Conservation (phyloP, 371 early-diverging fungal genomes). For the Mortierella sp. region DNA sequence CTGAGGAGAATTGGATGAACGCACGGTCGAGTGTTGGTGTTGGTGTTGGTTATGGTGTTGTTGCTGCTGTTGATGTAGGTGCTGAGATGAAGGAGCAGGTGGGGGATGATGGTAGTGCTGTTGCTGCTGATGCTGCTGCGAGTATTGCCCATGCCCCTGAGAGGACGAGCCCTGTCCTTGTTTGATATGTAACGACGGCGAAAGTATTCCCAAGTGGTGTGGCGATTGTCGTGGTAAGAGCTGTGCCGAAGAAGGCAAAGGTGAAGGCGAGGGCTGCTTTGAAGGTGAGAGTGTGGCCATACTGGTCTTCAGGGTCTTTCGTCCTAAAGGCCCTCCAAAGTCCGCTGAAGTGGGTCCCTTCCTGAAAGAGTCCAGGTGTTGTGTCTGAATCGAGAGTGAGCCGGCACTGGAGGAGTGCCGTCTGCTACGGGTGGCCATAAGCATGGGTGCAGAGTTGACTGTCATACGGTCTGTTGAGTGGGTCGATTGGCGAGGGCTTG, state of each 20-base stretch:
- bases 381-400: slow-evolving; percentile 32
- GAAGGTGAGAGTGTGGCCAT: background rate
- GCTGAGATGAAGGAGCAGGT: background rate
- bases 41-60: slow-evolving; percentile 28
- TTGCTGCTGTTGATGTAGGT: slow-evolving; percentile 19
- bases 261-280: slow-evolving; percentile 21
- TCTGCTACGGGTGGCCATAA: slow-evolving; percentile 22
- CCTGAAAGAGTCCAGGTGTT: slow-evolving; percentile 19
- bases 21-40: slow-evolving; percentile 36
- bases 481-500: background rate
- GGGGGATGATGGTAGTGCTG: background rate
- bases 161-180: background rate
- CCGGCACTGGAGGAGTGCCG: slow-evolving; percentile 35
- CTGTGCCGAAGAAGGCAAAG: slow-evolving; percentile 10
- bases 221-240: slow-evolving; percentile 31
- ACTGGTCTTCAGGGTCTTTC: slow-evolving; percentile 18
- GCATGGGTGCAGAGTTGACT: background rate
- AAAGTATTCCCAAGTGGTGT: slow-evolving; percentile 26
- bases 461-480: slow-evolving; percentile 6
- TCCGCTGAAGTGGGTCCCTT: slow-evolving; percentile 39
- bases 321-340: background rate
- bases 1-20: slow-evolving; percentile 11
- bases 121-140: background rate
- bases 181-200: background rate
- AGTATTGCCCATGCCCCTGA: background rate